phyloP scores from a whole-genome alignment of 371 early-diverging fungal genomes.

The Mucor ambiguus region DNA sequence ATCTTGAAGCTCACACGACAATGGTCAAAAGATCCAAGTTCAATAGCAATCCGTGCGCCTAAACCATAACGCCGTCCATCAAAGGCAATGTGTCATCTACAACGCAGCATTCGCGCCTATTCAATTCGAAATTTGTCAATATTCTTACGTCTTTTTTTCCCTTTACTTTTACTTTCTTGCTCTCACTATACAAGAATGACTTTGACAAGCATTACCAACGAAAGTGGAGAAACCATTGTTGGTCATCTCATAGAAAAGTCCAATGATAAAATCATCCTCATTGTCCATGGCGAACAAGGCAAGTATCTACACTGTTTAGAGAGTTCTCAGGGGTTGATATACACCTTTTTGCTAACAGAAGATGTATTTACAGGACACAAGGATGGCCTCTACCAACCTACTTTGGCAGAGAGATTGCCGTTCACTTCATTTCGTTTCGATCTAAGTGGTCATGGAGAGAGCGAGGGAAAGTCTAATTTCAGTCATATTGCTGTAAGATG shows the following conservation, averaged over 20 bases:
- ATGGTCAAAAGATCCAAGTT: no score
- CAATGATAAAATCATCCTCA: conserved; percentile 15
- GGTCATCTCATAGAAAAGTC: conserved; percentile 23
- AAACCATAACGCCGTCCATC: not conserved
- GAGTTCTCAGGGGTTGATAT: no score
- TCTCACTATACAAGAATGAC: conserved; percentile 19
- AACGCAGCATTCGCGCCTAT: not conserved
- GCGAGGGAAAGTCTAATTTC: conserved; percentile 46
- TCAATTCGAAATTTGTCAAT: not conserved
- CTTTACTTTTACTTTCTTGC: not conserved
- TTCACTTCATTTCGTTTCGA: conserved; percentile 55
- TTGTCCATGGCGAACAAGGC: conserved; percentile 37
- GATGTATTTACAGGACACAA: conserved; percentile 43
- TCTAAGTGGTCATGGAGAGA: conserved; percentile 54
- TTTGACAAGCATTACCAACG: conserved; percentile 17
- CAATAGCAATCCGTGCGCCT: not conserved
- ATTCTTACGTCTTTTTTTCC: not conserved
- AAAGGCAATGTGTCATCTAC: not conserved
- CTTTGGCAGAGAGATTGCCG: conserved; percentile 48
- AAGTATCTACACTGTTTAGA: not conserved
- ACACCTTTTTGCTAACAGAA: no score
- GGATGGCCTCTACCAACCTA: conserved; percentile 50
- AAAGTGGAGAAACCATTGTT: conserved; percentile 13
- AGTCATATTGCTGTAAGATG: conserved; percentile 38
- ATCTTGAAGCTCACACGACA: no score